Evolutionary conservation across 371 early-diverging fungal species (phyloP), one percentile per base, ranked within the genome.

Genomic region (Mortierella sp.): DNA sequence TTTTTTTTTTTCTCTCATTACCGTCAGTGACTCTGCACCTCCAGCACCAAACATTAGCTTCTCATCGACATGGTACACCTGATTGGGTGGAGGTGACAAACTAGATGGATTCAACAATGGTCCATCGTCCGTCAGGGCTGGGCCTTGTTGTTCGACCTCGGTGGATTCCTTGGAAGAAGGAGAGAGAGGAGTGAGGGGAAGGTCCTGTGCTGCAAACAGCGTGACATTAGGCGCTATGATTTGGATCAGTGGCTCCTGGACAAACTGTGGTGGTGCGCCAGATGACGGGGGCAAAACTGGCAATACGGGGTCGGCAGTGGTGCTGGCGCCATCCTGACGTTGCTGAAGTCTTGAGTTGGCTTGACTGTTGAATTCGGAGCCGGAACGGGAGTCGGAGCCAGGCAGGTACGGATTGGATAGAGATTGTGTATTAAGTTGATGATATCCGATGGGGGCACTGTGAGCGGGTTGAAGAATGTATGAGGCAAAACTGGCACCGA

Each of bases 191-290:
- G 63, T 12, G 7, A 44, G 47, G 19, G 62, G 60, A 23, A 60
- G 9, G 57, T 73, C 70, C 60, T 73, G n/a, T 14, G 70, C 73
- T 18, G 73, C 79, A 43, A 79, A 73, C 11, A 79, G 59, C 16
- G 73, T 70, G 37, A 73, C 62, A 56, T 79, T 79, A 15, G 79
- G 73, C 0, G 79, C 61, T n/a, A 79, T 59, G 66, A 79, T 72
- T 57, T 79, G 59, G 5, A 73, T 6, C 37, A 79, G 57, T 6
- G 79, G 73, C 30, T 66, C 65, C 53, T 79, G 79, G 16, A 50
- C 58, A 6, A 69, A 18, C n/a, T 19, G 60, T 15, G 14, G 60
- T 18, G 15, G 65, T 58, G 30, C 7, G 16, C 55, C 30, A 43
- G 57, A 29, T 45, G 45, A 19, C 21, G 60, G 21, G 14, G 30